phyloP scores from a whole-genome alignment of 768 basidiomycete species.

The Steccherinum ochraceum region DNA sequence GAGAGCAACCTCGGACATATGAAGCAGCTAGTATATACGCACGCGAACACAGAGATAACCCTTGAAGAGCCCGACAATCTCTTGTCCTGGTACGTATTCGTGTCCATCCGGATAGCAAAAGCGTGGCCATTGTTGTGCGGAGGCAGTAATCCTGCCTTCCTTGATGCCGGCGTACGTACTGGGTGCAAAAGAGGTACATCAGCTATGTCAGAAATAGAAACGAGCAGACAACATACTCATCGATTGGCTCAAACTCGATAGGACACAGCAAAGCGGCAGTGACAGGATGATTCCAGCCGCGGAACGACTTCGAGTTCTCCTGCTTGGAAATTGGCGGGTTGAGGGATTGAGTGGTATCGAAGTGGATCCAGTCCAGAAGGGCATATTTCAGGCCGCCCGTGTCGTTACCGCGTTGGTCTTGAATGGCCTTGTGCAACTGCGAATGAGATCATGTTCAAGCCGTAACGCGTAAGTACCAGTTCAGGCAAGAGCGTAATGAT shows the following conservation, averaged over 20 bases:
- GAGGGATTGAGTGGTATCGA: neutral
- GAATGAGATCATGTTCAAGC: no score
- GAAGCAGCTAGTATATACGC: no score
- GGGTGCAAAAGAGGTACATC: neutral
- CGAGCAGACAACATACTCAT: neutral
- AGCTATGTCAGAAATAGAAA: neutral
- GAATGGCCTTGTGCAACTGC: no score
- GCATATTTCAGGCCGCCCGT: neutral
- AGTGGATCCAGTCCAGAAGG: neutral
- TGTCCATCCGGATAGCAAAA: constrained; percentile 4
- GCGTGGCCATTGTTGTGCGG: constrained; percentile 1
- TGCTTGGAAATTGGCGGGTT: neutral
- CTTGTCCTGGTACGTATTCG: neutral
- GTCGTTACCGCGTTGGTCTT: neutral
- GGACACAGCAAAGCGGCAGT: neutral
- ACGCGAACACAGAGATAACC: constrained; percentile 1
- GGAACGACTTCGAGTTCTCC: neutral
- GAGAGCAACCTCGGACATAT: neutral
- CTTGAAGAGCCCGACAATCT: neutral
- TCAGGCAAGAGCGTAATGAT: no score
- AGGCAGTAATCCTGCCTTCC: neutral
- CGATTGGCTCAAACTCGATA: neutral
- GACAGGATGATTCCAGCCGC: neutral
- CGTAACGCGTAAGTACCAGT: no score
- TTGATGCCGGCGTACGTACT: neutral